Conservation (phyloP, 148 eudicot genomes). For the Rhododendron simsii region DNA sequence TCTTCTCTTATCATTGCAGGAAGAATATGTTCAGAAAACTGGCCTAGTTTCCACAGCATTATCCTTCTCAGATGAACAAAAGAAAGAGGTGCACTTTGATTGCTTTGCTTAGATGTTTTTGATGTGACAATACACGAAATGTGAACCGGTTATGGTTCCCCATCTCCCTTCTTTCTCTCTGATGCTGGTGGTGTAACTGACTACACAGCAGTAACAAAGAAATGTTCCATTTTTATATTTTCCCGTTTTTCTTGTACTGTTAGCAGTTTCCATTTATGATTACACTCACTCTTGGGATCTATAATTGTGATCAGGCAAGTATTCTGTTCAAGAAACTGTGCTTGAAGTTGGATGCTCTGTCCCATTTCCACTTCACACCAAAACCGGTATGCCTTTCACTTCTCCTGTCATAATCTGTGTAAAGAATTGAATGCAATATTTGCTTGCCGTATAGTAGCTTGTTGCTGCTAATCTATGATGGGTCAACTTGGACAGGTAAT, state of each 20-base stretch:
- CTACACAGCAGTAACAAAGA: neutral
- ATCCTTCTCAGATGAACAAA: slow-evolving; percentile 68
- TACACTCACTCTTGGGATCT: neutral
- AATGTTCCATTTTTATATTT: neutral
- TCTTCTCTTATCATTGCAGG: slow-evolving; percentile 46
- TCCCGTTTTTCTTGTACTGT: neutral
- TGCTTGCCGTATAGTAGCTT: neutral
- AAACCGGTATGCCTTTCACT: slow-evolving; percentile 62
- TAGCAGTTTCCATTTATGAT: neutral
- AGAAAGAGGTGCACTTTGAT: slow-evolving; percentile 61
- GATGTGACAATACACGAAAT: neutral
- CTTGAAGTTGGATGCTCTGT: slow-evolving; percentile 88
- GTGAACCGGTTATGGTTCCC: neutral
- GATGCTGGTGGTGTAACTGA: neutral
- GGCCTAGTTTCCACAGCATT: slow-evolving; percentile 65
- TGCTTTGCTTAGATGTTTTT: neutral
- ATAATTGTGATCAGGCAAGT: slow-evolving; percentile 51
- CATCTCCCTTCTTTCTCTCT: neutral
- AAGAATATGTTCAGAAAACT: slow-evolving; percentile 84
- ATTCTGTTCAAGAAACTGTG: slow-evolving; percentile 67
- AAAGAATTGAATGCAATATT: neutral
- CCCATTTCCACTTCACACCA: slow-evolving; percentile 98
- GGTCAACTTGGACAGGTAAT: slow-evolving; percentile 50
- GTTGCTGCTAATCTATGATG: slow-evolving; percentile 1
- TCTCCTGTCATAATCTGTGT: neutral